Evolutionary conservation across 1,284 basidiomycete species (phyloP).

Genomic region (Golubevia sp.): DNA sequence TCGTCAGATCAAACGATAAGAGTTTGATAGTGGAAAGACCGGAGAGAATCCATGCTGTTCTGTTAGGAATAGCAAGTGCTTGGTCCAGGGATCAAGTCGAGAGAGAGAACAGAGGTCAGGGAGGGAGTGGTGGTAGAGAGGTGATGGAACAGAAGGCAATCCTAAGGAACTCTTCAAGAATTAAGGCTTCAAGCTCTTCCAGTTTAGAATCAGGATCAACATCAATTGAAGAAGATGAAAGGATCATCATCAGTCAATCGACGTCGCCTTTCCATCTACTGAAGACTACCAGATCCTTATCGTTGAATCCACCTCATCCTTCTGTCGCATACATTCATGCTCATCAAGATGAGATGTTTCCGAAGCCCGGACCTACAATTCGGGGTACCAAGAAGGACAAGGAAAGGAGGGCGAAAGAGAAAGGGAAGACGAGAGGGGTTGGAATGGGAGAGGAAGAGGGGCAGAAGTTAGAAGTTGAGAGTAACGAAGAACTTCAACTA

Average conservation of each 20-base stretch:
- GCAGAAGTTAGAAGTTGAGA: neutral
- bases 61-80: constrained; percentile 34
- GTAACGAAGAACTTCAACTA: too few relatives aligned
- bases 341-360: constrained; percentile 5
- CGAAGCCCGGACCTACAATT: neutral
- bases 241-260: neutral
- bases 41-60: constrained; percentile 48
- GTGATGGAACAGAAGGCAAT: too few relatives aligned
- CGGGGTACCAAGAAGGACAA: neutral
- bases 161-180: too few relatives aligned
- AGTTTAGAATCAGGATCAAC: constrained; percentile 9
- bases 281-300: constrained; percentile 13
- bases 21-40: constrained; percentile 55
- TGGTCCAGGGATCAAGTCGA: neutral
- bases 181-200: constrained; percentile 28
- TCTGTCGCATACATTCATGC: constrained; percentile 21
- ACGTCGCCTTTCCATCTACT: constrained; percentile 6
- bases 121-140: too few relatives aligned
- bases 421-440: constrained; percentile 6
- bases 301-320: constrained; percentile 31
- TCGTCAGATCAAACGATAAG: constrained; percentile 50
- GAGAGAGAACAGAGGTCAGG: neutral
- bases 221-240: neutral
- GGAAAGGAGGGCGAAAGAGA: constrained; percentile 11
- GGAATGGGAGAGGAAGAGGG: constrained; percentile 6